These are phyloP conservation scores for Geotrichum reessii DNA, from an alignment of 1,139 yeast species.

Conservation along the genomic window DNA sequence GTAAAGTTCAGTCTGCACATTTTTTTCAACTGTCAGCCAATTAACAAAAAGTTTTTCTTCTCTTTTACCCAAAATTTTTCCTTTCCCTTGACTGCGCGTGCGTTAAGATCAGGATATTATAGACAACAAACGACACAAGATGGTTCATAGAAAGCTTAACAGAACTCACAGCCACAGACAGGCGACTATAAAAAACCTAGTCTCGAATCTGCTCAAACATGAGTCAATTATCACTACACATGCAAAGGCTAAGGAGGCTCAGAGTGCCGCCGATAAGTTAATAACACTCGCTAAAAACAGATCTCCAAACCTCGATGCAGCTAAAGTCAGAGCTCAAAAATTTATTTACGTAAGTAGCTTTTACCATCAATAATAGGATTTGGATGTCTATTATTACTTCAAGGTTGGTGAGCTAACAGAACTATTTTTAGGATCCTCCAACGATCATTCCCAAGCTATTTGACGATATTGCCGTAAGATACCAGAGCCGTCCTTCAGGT, in stretches of 20 bases:
- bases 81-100: background rate
- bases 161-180: conserved; percentile 45
- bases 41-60: conserved; percentile 6
- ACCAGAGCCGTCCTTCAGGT: conserved; percentile 62
- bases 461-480: conserved; percentile 59
- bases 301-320: conserved; percentile 26
- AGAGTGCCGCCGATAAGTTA: conserved; percentile 49
- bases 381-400: conserved; percentile 1
- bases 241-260: conserved; percentile 66
- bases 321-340: conserved; percentile 27
- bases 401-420: conserved; percentile 16
- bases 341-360: conserved; percentile 24
- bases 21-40: conserved; percentile 5
- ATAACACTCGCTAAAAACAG: conserved; percentile 46
- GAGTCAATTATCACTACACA: conserved; percentile 66
- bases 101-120: background rate
- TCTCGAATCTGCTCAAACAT: conserved; percentile 59
- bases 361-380: background rate
- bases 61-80: background rate
- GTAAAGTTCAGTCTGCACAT: conserved; percentile 5
- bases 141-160: conserved; percentile 20
- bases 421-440: conserved; percentile 40
- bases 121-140: conserved; percentile 1
- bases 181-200: conserved; percentile 55
- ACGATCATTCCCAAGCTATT: conserved; percentile 55